Evolutionary conservation across 441 rosid species (phyloP), one percentile per base, ranked within the genome.

Genomic region (Mallotus japonicus): DNA sequence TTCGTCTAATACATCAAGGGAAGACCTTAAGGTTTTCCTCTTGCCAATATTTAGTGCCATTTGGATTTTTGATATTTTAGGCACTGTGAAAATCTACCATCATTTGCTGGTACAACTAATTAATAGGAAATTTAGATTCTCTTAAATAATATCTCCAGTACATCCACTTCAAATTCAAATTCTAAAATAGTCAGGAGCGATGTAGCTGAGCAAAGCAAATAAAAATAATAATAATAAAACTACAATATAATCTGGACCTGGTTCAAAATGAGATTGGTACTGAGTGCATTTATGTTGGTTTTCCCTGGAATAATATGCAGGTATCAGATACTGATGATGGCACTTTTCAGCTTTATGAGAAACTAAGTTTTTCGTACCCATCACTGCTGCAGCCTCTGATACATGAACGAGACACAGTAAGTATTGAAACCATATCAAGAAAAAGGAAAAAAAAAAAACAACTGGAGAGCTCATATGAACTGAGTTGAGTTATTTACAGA

Each of bases 371-470:
- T 65, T 90, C 95, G 47, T 89, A 78, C 76, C 97, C 95, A 15
- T 84, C 95, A 37, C 92, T 87, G 17, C 62, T 92, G 76, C 94
- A 64, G 75, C 94, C 95, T 67, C 90, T 92, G 9, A 79, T 92
- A 63, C 91, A 90, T 22, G 95, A 94, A 85, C 84, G 97, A 77
- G 99, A 92, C 85, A 90, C 89, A 2, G 96, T 87, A 81, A 85
- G 85, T 76, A 73, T 50, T 44, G 16, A 12, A 8, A 46, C 24
- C 8, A 20, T 28, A 22, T 56, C 19, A 56, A n/a, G 42, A 28
- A 28, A 28, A 28, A 28, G 32, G n/a, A n/a, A n/a, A 28, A 28
- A 28, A 28, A 34, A 8, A 70, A 62, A 65, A 51, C 42, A 32
- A 9, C 47, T 0, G 17, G 19, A 62, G 12, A 55, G 12, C 2